These are phyloP conservation scores for Millerago galiae DNA, from an alignment of 805 yeast species.

Conservation along the genomic window DNA sequence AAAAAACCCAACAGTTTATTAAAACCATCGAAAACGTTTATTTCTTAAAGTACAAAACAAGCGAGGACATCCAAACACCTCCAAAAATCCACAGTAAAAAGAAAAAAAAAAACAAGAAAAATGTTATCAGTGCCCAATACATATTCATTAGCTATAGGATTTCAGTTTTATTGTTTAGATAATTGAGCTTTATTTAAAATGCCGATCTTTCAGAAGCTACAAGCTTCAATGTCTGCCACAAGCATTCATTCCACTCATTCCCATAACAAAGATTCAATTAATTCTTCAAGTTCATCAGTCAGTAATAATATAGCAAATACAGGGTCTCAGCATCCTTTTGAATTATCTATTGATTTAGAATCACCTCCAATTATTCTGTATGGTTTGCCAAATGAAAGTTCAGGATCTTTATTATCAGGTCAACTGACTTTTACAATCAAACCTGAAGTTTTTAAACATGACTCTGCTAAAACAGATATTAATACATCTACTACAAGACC, in stretches of 20 bases:
- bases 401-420: conserved; percentile 86
- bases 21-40: no score
- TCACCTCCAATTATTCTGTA: conserved; percentile 87
- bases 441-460: conserved; percentile 17
- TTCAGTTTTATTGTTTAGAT: no score
- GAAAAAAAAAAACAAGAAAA: background rate
- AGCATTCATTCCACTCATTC: conserved; percentile 4
- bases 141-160: no score
- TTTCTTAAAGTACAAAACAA: no score
- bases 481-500: conserved; percentile 15
- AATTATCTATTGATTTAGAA: conserved; percentile 61
- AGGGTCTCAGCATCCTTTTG: conserved; percentile 30
- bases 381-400: conserved; percentile 69
- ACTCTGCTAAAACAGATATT: conserved; percentile 8
- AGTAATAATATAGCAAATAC: conserved; percentile 18
- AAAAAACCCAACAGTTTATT: no score
- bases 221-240: conserved; percentile 16
- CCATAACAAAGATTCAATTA: background rate
- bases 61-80: background rate
- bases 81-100: background rate
- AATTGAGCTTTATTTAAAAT: conserved; percentile 2
- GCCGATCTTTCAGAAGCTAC: conserved; percentile 21
- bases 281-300: background rate
- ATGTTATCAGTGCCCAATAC: background rate
- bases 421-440: conserved; percentile 53